These are phyloP conservation scores for Sarocladiaceae sp. DNA, from an alignment of 2,329 filamentous ascomycete species.

Conservation along the genomic window DNA sequence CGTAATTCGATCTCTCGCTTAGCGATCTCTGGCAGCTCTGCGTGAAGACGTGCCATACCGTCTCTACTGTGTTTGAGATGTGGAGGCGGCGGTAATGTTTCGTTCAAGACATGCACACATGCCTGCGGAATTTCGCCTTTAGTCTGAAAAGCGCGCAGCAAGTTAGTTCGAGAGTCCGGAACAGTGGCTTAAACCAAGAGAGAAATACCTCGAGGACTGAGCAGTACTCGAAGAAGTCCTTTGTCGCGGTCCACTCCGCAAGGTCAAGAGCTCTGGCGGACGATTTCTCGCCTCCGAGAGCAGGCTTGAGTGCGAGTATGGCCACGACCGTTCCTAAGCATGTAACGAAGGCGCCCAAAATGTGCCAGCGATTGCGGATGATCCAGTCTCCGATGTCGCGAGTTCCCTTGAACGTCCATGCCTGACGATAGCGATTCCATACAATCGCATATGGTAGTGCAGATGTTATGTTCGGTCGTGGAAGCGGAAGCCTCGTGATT, in stretches of 20 bases:
- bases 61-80: not conserved
- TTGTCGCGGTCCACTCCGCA: not conserved
- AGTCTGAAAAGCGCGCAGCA: no score
- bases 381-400: not conserved
- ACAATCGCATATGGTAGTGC: no score
- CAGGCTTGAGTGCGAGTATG: not conserved
- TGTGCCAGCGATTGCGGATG: not conserved
- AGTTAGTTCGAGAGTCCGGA: no score
- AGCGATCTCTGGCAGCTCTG: no score
- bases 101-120: not conserved
- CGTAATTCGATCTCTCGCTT: no score
- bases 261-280: not conserved
- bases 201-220: not conserved
- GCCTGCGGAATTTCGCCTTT: no score
- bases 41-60: no score
- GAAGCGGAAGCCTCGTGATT: no score
- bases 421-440: no score
- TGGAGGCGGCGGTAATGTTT: not conserved
- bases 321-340: not conserved
- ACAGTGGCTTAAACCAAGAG: no score
- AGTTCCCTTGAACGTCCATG: no score
- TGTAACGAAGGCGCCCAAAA: not conserved
- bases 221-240: not conserved
- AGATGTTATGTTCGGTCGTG: no score
- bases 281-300: not conserved